Evolutionary conservation across 257 asterid species (phyloP), one percentile per base, ranked within the genome.

Genomic region (Gynochthodes officinalis): DNA sequence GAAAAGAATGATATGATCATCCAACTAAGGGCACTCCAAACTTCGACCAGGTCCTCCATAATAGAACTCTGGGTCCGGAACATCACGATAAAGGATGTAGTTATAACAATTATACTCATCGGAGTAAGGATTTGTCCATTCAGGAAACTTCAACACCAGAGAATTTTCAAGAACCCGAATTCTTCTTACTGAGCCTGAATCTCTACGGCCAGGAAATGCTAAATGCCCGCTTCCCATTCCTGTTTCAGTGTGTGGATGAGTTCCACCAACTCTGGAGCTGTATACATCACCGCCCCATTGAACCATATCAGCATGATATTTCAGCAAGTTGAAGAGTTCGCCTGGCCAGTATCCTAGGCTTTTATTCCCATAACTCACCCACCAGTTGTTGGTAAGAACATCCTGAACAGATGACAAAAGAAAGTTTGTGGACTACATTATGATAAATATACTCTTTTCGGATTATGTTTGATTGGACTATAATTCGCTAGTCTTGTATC

Each of bases 241-340:
- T 0, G 94, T 89, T 11, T 64, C 35, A 0, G 93, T 87, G 67
- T 85, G 91, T 0, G 96, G 96, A 54, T 25, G 79, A 39, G 42
- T 35, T 12, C 44, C 44, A 0, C 90, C 92, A 1, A 89, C 87
- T 9, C 67, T 77, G 2, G 79, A 18, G 80, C 94, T 91, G 21
- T 84, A 82, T 37, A 91, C 94, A 43, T 91, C 96, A 11, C 96
- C 97, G 6, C 95, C 97, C 97, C 94, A 87, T 37, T 89, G 86
- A 9, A 78, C 96, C 0, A 81, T 83, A 5, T 57, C 58, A 0
- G 92, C 92, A 14, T 82, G 90, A 0, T 15, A 0, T 0, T n/a
- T 59, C 21, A 85, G 42, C 65, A 12, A 0, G 2, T 0, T 49
- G 12, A 90, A 90, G 0, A 90, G 84, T 14, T 85, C 75, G 0